These are phyloP conservation scores for Phytophthora colocasiae DNA, from an alignment of 352 stramenopile species.

Conservation along the genomic window DNA sequence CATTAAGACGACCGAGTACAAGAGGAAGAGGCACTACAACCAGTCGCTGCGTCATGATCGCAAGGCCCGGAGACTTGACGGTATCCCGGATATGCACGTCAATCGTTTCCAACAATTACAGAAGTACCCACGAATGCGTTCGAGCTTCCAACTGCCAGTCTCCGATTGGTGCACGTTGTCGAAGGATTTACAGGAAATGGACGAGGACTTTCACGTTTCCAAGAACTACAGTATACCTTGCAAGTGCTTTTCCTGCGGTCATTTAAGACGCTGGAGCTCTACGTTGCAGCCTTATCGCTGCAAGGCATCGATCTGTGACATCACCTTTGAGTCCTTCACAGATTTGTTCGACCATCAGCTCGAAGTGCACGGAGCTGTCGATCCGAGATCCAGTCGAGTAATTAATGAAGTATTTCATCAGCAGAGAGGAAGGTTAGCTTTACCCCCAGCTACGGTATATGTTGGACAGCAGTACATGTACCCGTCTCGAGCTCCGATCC, in stretches of 20 bases:
- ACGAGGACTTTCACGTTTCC: constrained; percentile 33
- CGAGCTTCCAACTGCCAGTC: constrained; percentile 13
- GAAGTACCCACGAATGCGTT: constrained; percentile 21
- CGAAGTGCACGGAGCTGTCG: constrained; percentile 50
- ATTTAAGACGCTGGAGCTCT: constrained; percentile 25
- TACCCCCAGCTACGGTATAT: constrained; percentile 67
- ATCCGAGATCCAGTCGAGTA: constrained; percentile 44
- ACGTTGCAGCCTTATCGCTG: constrained; percentile 24
- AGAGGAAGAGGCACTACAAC: not conserved
- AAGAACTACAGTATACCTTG: constrained; percentile 21
- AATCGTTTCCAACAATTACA: constrained; percentile 1
- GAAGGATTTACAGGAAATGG: constrained; percentile 22
- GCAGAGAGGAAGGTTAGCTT: constrained; percentile 32
- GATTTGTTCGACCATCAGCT: constrained; percentile 70
- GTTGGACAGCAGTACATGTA: constrained; percentile 49
- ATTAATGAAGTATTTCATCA: constrained; percentile 48
- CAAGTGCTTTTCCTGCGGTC: constrained; percentile 17
- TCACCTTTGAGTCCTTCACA: constrained; percentile 45
- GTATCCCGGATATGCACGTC: not conserved
- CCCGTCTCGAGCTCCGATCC: constrained; percentile 37
- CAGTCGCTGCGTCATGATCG: not conserved
- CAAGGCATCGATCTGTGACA: constrained; percentile 25
- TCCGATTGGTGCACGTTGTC: constrained; percentile 4
- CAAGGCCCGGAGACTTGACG: not conserved
- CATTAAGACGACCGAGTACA: constrained; percentile 4